These are phyloP conservation scores for Boechera divaricarpa DNA, from an alignment of 345 rosid species.

Conservation along the genomic window DNA sequence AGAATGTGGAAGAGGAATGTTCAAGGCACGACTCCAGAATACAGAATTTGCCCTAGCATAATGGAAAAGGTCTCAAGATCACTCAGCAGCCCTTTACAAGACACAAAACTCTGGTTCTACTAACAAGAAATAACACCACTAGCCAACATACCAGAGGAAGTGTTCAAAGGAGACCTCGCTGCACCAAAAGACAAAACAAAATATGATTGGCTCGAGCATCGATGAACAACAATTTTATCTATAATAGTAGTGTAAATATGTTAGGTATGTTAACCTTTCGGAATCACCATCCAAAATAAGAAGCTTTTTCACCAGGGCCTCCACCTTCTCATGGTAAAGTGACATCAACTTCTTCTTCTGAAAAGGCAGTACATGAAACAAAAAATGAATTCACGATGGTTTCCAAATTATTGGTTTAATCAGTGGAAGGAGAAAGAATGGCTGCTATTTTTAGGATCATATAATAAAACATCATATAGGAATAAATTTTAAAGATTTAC, in stretches of 20 bases:
- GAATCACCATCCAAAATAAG: slow-evolving; percentile 67
- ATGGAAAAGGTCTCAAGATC: slow-evolving; percentile 28
- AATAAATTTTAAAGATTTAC: slow-evolving; percentile 41
- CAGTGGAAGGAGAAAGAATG: slow-evolving; percentile 10
- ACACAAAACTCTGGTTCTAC: slow-evolving; percentile 14
- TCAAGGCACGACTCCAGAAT: slow-evolving; percentile 96
- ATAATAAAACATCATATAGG: not conserved
- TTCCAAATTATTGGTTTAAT: not conserved
- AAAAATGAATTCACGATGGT: not conserved
- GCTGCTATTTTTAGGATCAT: not conserved
- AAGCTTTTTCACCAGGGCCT: slow-evolving; percentile 75
- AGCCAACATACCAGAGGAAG: slow-evolving; percentile 76
- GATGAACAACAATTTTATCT: not conserved
- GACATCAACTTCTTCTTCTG: slow-evolving; percentile 75
- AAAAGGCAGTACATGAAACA: slow-evolving; percentile 24
- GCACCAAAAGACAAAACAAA: slow-evolving; percentile 42
- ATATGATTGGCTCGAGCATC: slow-evolving; percentile 7
- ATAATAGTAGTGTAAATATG: not conserved
- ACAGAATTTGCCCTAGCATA: slow-evolving; percentile 85
- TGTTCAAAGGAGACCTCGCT: slow-evolving; percentile 79
- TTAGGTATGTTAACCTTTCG: slow-evolving; percentile 51
- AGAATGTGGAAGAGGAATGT: slow-evolving; percentile 86
- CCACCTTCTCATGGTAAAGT: slow-evolving; percentile 70
- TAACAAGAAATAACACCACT: not conserved
- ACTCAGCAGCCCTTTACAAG: slow-evolving; percentile 17